A percentile compares a stretch with the other conserved stretches of the same genome.
phyloP scores from a whole-genome alignment of 2,329 filamentous ascomycete genomes.

The Penicillium capsulatum region DNA sequence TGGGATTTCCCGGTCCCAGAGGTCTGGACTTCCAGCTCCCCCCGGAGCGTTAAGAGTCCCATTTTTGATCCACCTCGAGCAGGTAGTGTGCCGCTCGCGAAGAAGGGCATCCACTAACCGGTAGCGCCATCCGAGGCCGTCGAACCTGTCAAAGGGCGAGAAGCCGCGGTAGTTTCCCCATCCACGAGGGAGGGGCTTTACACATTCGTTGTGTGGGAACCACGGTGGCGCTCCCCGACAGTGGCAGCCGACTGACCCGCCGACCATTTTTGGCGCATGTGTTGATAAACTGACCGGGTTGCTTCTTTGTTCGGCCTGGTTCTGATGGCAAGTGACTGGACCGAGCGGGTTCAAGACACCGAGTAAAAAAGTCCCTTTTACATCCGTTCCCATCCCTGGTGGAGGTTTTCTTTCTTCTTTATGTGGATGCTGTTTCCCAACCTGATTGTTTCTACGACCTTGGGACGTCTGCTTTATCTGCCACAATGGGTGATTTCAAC shows the following conservation, averaged over 20 bases:
- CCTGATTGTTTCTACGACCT: neutral
- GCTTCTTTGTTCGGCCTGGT: constrained; percentile 22
- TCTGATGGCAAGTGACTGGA: constrained; percentile 19
- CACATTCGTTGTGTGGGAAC: neutral
- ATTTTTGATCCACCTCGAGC: neutral
- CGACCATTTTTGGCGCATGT: constrained; percentile 1
- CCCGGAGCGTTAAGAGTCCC: constrained; percentile 1
- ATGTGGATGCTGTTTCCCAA: constrained; percentile 8
- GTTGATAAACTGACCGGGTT: constrained; percentile 20
- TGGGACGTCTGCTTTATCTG: neutral
- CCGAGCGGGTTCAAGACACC: constrained; percentile 3
- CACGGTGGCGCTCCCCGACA: neutral
- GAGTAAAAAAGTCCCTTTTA: neutral
- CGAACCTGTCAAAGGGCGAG: no score
- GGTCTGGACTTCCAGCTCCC: constrained; percentile 4
- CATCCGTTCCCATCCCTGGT: neutral
- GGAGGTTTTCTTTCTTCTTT: constrained; percentile 11
- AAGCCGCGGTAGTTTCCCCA: neutral
- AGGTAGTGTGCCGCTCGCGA: no score
- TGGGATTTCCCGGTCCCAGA: neutral
- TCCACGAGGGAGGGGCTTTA: neutral
- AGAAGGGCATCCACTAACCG: neutral
- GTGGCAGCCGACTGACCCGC: neutral
- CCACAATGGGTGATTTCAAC: constrained; percentile 32
- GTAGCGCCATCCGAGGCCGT: neutral